Base-by-base conservation (phyloP, 2,329 filamentous ascomycete genomes). In the Phialocephala sp. region DNA sequence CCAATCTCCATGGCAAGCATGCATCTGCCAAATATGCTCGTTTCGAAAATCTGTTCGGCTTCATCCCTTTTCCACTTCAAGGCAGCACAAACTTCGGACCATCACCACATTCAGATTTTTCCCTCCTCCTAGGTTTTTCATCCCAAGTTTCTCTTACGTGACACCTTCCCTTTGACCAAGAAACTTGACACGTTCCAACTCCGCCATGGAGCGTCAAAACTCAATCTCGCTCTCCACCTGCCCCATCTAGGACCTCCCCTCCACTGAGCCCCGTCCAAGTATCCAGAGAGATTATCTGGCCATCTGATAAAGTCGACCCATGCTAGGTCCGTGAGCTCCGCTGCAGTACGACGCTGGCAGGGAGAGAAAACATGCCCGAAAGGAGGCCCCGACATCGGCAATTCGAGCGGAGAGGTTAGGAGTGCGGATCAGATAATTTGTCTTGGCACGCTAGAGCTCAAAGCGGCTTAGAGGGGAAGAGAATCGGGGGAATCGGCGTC, bases 381-480 rank as follows among this genome's bases (percentile, higher is more conserved):
- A 41, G 18, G 35, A 63, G 20, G 6, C 5, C 32, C 65, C 66
- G 65, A 64, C 56, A 58, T 69, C 68, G 63, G 65, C 18, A 24
- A 3, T 32, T 36, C 47, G 15, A 45, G 39, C 32, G 43, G 59
- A 35, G 8, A 18, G 6, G 50, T 8, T 18, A n/a, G 32, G 32
- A 54, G 32, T 15, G 22, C 57, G 61, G 66, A 71, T 71, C 69
- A 63, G 69, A 71, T 71, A 71, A 71, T 64, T 64, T 56, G 35
- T 27, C 68, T 70, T 71, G 68, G 68, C 68, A 56, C 11, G 35
- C 35, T 36, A 27, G 20, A 4, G 20, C 18, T 22, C 14, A 22
- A 41, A 39, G 15, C 8, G 14, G 12, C 18, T 18, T 39, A 20
- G 6, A 32, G 27, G 27, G 6, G 27, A 32, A 32, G 27, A 22